These are phyloP conservation scores for Colletotrichum tamarilloi DNA, from an alignment of 2,329 filamentous ascomycete species.

Conservation along the genomic window DNA sequence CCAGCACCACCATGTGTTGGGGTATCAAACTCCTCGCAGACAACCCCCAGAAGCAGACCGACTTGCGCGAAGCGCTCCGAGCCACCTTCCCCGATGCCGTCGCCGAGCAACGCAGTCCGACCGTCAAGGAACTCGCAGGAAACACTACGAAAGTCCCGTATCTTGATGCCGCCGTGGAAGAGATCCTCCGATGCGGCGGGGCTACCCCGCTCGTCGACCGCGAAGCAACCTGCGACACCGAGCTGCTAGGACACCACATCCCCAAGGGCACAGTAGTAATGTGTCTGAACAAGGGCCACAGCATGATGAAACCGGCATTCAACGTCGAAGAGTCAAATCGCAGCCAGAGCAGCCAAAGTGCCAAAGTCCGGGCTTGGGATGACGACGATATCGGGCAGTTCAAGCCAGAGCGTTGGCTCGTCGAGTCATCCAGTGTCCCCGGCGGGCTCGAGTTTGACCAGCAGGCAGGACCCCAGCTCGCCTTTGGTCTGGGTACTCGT, in stretches of 20 bases:
- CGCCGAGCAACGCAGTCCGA: conserved; percentile 41
- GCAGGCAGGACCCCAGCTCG: conserved; percentile 47
- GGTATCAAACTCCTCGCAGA: conserved; percentile 39
- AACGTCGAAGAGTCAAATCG: conserved; percentile 43
- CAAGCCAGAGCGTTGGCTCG: conserved; percentile 52
- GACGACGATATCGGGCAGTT: conserved; percentile 45
- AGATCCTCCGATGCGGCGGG: conserved; percentile 46
- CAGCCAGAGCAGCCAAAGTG: conserved; percentile 39
- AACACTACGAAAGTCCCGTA: conserved; percentile 42
- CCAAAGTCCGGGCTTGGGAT: conserved; percentile 44
- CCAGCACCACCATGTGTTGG: conserved; percentile 43
- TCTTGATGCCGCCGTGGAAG: conserved; percentile 51
- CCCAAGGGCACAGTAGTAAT: conserved; percentile 49
- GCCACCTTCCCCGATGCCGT: conserved; percentile 32
- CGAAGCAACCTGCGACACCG: conserved; percentile 44
- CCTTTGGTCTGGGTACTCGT: conserved; percentile 50
- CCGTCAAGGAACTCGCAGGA: conserved; percentile 43
- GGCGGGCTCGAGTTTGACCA: conserved; percentile 42
- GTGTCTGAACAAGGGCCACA: conserved; percentile 42
- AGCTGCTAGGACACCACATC: conserved; percentile 46
- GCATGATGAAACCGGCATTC: conserved; percentile 42
- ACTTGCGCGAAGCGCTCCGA: conserved; percentile 15
- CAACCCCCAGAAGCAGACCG: conserved; percentile 9
- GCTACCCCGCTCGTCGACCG: conserved; percentile 45
- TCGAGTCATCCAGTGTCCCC: conserved; percentile 19